Conservation (phyloP, 2,329 filamentous ascomycete genomes). For the Colletotrichum coccodes region DNA sequence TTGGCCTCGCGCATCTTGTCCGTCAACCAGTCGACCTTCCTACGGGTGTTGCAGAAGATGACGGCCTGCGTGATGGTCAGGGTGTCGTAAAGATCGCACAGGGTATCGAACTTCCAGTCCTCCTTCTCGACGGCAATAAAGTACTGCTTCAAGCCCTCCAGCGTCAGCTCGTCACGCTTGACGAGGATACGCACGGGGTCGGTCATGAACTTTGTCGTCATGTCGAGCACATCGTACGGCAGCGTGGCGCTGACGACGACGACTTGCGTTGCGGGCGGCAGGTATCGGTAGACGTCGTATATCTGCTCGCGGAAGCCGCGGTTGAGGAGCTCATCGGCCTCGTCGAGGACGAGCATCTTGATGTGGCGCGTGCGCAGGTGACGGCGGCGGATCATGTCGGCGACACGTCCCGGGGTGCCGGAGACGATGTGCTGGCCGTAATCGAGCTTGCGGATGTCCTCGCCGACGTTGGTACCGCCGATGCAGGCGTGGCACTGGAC, state of each 20-base stretch:
- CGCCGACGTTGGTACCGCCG: conserved; percentile 95
- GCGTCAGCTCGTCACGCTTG: conserved; percentile 97
- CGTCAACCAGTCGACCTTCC: conserved; percentile 99
- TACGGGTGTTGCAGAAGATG: conserved; percentile 98
- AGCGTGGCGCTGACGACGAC: conserved; percentile 97
- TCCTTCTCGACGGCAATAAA: conserved; percentile 99
- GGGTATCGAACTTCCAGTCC: conserved; percentile 99
- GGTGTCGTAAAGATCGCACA: conserved; percentile 98
- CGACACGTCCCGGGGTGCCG: conserved; percentile 94
- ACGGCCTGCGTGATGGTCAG: conserved; percentile 98
- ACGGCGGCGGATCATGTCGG: conserved; percentile 70
- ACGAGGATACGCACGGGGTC: conserved; percentile 96
- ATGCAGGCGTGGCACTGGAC: conserved; percentile 99
- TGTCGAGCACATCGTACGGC: conserved; percentile 96
- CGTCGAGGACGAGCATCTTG: conserved; percentile 72
- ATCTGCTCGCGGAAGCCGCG: conserved; percentile 98
- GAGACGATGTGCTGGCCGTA: conserved; percentile 98
- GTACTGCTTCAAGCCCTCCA: conserved; percentile 98
- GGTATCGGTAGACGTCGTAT: conserved; percentile 97
- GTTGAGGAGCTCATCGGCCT: conserved; percentile 78
- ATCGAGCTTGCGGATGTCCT: conserved; percentile 97
- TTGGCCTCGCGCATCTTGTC: conserved; percentile 99
- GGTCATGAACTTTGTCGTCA: conserved; percentile 99
- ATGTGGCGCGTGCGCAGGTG: conserved; percentile 69
- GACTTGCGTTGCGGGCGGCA: conserved; percentile 97